Evolutionary conservation across 805 yeast genomes (phyloP).

Genomic region (Ogataea ganodermae): DNA sequence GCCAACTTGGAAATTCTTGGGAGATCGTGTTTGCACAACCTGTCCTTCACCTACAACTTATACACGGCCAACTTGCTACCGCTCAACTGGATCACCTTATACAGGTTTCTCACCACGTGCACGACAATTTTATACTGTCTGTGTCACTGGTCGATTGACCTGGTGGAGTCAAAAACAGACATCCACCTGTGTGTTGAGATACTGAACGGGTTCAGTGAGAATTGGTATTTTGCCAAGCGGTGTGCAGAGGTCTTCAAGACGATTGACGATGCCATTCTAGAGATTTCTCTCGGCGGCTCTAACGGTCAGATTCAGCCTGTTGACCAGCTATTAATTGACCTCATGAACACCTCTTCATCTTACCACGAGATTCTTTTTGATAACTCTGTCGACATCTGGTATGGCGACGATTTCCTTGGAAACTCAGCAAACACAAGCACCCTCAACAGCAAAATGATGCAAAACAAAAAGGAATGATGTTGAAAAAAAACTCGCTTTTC

Average conservation of each 20-base stretch:
- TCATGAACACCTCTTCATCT: constrained; percentile 46
- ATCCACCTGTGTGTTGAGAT: constrained; percentile 49
- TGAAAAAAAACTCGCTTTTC: no score
- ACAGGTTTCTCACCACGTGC: constrained; percentile 48
- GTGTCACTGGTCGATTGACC: constrained; percentile 48
- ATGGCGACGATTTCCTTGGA: constrained; percentile 36
- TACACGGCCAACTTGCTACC: constrained; percentile 48
- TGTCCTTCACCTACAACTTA: constrained; percentile 47
- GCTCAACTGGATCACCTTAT: constrained; percentile 51
- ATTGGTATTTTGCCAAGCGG: constrained; percentile 49
- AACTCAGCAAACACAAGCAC: constrained; percentile 2
- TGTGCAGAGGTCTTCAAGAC: constrained; percentile 47
- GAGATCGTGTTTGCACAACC: constrained; percentile 45
- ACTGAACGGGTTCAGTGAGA: constrained; percentile 45
- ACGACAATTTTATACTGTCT: constrained; percentile 49
- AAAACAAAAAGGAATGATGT: not conserved
- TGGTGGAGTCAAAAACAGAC: constrained; percentile 47
- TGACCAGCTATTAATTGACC: constrained; percentile 41
- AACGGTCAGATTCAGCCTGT: constrained; percentile 39
- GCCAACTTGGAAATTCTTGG: constrained; percentile 45
- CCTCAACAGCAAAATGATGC: not conserved
- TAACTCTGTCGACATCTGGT: constrained; percentile 47
- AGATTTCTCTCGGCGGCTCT: constrained; percentile 42
- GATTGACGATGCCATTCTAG: constrained; percentile 45
- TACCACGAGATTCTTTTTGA: constrained; percentile 47